Conservation (phyloP, 192 early-diverging fungal genomes). For the Podila clonocystis region DNA sequence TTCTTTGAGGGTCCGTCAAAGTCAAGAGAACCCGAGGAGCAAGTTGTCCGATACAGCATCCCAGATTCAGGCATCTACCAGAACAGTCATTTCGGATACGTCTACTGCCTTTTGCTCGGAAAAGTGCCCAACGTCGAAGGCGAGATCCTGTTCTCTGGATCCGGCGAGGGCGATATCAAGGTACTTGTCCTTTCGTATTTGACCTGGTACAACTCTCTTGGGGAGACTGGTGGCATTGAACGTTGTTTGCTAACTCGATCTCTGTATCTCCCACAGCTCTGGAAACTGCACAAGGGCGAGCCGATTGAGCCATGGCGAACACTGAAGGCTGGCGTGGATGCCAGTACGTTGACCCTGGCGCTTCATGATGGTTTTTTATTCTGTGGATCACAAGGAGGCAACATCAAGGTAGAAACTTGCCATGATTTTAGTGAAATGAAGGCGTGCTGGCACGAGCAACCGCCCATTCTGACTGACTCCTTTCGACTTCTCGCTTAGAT, state of each 20-base stretch:
- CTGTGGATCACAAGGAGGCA: conserved; percentile 79
- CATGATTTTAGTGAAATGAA: background rate
- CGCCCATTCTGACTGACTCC: background rate
- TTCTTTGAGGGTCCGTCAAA: conserved; percentile 22
- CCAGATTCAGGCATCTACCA: conserved; percentile 61
- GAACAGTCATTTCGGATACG: conserved; percentile 80
- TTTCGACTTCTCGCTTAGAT: conserved; percentile 44
- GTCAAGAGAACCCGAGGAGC: conserved; percentile 43
- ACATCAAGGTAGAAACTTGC: conserved; percentile 56
- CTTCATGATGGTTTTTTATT: conserved; percentile 76
- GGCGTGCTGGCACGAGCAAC: background rate
- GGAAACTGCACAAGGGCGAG: conserved; percentile 41
- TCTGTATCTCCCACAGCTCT: conserved; percentile 5
- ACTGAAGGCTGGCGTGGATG: conserved; percentile 49
- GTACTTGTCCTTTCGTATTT: conserved; percentile 19
- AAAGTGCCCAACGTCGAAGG: conserved; percentile 61
- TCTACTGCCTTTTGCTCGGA: conserved; percentile 70
- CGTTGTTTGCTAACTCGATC: background rate
- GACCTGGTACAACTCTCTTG: background rate
- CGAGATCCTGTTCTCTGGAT: conserved; percentile 66
- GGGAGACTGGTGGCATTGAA: background rate
- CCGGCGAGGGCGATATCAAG: conserved; percentile 76
- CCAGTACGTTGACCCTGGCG: conserved; percentile 71
- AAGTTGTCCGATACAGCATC: conserved; percentile 66
- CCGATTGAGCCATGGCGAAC: conserved; percentile 47